Percentiles rank a stretch among this genome's conserved stretches.
Evolutionary conservation across 2,329 filamentous ascomycete species (phyloP).

Genomic region (Alternaria sp.): DNA sequence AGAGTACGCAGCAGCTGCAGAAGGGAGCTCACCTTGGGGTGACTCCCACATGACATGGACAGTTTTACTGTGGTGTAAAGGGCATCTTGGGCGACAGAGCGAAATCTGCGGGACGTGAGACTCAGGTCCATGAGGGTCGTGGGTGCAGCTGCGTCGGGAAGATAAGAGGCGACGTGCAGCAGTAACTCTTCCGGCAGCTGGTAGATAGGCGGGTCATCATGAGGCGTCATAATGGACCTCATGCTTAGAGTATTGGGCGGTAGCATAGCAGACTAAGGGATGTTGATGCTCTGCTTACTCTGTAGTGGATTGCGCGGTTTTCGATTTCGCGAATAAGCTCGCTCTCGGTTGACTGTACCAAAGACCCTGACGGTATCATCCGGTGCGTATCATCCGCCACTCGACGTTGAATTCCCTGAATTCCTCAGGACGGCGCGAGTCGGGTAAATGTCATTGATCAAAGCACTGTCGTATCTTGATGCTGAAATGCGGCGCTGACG

Average conservation of each 20-base stretch:
- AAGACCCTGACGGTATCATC: background rate
- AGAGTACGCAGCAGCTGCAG: conserved; percentile 30
- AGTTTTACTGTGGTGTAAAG: conserved; percentile 24
- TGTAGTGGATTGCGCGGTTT: background rate
- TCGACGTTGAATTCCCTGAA: background rate
- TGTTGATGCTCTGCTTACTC: background rate
- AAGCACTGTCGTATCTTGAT: background rate
- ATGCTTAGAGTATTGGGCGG: background rate
- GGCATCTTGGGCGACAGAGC: conserved; percentile 23
- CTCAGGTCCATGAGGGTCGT: conserved; percentile 21
- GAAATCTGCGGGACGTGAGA: conserved; percentile 24
- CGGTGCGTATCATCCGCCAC: background rate
- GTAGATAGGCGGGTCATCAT: conserved; percentile 6
- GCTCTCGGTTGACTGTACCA: background rate
- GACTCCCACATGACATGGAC: conserved; percentile 18
- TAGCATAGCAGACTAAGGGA: background rate
- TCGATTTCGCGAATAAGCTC: background rate
- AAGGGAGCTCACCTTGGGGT: conserved; percentile 23
- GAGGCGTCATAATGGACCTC: background rate
- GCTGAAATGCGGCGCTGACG: background rate
- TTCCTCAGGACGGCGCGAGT: background rate
- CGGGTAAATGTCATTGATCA: background rate
- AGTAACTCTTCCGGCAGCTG: conserved; percentile 30
- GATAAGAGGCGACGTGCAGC: conserved; percentile 19
- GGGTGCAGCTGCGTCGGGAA: conserved; percentile 18